Percentiles rank a stretch among this genome's conserved stretches.
Conservation (phyloP, 1,139 yeast species). For the Diutina rugosa region DNA sequence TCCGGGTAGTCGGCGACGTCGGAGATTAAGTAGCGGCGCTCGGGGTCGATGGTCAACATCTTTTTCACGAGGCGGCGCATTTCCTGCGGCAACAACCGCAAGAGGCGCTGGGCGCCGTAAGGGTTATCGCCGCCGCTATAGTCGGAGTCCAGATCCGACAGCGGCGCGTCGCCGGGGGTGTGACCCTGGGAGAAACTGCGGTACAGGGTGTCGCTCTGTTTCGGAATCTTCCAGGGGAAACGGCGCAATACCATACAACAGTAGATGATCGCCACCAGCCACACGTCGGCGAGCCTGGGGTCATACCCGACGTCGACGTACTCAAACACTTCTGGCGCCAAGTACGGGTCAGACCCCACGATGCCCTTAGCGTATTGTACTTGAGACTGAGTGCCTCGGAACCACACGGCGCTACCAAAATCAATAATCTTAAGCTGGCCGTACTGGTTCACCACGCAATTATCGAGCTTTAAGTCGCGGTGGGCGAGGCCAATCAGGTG, state of each 20-base stretch:
- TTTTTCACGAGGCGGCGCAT: constrained; percentile 19
- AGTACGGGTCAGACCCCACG: constrained; percentile 95
- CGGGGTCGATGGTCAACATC: constrained; percentile 20
- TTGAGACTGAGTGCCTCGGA: constrained; percentile 12
- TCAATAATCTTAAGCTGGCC: constrained; percentile 65
- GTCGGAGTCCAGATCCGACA: background rate
- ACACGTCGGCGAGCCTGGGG: constrained; percentile 86
- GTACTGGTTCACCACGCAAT: constrained; percentile 51
- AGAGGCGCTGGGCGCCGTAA: constrained; percentile 12
- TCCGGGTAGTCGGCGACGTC: constrained; percentile 20
- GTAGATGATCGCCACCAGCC: constrained; percentile 92
- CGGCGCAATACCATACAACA: constrained; percentile 92
- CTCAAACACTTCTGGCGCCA: constrained; percentile 85
- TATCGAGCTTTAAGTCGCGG: constrained; percentile 64
- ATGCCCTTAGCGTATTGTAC: constrained; percentile 44
- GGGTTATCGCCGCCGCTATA: background rate
- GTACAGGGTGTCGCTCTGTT: constrained; percentile 41
- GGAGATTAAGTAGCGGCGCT: constrained; percentile 16
- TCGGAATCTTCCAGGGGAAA: constrained; percentile 96
- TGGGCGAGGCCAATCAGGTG: constrained; percentile 65
- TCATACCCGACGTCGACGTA: constrained; percentile 46
- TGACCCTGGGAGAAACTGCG: constrained; percentile 21
- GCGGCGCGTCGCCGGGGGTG: background rate
- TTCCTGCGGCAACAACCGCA: constrained; percentile 23
- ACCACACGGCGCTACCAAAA: constrained; percentile 49